Percentiles rank a stretch among this genome's conserved stretches.
These are phyloP conservation scores for Pseudopyrenochaeta lycopersici DNA, from an alignment of 2,329 filamentous ascomycete genomes.

Conservation along the genomic window DNA sequence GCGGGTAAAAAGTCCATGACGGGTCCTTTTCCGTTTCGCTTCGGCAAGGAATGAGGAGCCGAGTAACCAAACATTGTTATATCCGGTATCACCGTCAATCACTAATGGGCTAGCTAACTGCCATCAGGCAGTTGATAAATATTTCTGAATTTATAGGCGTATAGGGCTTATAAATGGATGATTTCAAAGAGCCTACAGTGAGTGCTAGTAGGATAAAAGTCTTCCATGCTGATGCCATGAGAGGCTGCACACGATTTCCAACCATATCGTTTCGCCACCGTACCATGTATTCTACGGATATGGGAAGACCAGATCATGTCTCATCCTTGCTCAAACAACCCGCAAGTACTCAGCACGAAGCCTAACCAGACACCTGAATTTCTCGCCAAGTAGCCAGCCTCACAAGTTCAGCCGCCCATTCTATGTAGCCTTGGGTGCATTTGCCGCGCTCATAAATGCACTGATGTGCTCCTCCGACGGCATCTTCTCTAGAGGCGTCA, in stretches of 20 bases:
- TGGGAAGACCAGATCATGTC: too few species aligned
- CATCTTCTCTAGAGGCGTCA: slow-evolving; percentile 42
- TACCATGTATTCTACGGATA: too few species aligned
- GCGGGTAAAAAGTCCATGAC: not conserved
- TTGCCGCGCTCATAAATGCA: slow-evolving; percentile 23
- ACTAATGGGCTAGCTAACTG: not conserved
- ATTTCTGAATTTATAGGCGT: not conserved
- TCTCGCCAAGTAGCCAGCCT: too few species aligned
- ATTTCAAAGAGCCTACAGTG: not conserved
- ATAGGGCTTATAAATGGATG: not conserved
- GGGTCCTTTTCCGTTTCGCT: not conserved
- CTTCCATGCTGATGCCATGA: too few species aligned
- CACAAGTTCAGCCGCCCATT: not conserved
- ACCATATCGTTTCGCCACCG: too few species aligned
- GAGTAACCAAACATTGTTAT: not conserved
- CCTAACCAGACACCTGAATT: too few species aligned
- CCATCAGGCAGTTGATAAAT: not conserved
- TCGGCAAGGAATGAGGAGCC: not conserved
- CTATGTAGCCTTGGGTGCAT: slow-evolving; percentile 17
- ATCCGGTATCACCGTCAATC: not conserved
- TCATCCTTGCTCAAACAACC: too few species aligned
- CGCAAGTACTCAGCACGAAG: too few species aligned
- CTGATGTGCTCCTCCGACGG: slow-evolving; percentile 40
- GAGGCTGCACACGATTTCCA: too few species aligned
- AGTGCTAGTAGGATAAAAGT: too few species aligned